These are phyloP conservation scores for Lathyrus tuberosus DNA, from an alignment of 306 rosid genomes.

Conservation along the genomic window DNA sequence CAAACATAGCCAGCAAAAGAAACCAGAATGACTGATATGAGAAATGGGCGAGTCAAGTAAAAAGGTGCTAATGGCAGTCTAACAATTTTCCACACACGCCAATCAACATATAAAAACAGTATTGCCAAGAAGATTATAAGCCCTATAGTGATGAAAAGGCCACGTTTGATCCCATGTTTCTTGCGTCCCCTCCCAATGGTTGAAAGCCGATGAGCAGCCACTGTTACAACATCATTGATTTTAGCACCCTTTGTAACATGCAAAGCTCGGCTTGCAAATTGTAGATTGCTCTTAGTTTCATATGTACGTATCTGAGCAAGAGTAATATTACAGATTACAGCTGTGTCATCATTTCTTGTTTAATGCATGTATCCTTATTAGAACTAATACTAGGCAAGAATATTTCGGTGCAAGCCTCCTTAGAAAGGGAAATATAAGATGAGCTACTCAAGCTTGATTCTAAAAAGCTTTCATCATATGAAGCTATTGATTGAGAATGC, in stretches of 20 bases:
- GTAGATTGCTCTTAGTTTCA: no score
- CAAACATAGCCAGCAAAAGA: conserved; percentile 85
- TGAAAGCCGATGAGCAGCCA: conserved; percentile 73
- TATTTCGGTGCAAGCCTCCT: conserved; percentile 43
- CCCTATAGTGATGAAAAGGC: conserved; percentile 62
- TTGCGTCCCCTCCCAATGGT: conserved; percentile 61
- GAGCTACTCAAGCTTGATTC: conserved; percentile 53
- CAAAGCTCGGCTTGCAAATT: no score
- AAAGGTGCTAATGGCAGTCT: conserved; percentile 78
- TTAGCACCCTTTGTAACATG: no score
- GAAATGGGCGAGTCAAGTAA: conserved; percentile 83
- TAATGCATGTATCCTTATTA: no score
- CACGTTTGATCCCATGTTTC: conserved; percentile 68
- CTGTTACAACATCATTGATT: conserved; percentile 58
- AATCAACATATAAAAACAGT: conserved; percentile 78
- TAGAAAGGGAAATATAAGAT: conserved; percentile 55
- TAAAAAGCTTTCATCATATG: conserved; percentile 43
- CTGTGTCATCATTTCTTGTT: no score
- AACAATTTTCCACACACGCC: conserved; percentile 92
- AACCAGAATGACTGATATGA: conserved; percentile 68
- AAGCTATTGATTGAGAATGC: conserved; percentile 44
- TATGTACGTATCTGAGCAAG: no score
- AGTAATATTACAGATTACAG: no score
- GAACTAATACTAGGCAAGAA: no score
- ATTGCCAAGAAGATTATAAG: conserved; percentile 57